Conservation (phyloP, 371 early-diverging fungal species). For the Saksenaea oblongispora region DNA sequence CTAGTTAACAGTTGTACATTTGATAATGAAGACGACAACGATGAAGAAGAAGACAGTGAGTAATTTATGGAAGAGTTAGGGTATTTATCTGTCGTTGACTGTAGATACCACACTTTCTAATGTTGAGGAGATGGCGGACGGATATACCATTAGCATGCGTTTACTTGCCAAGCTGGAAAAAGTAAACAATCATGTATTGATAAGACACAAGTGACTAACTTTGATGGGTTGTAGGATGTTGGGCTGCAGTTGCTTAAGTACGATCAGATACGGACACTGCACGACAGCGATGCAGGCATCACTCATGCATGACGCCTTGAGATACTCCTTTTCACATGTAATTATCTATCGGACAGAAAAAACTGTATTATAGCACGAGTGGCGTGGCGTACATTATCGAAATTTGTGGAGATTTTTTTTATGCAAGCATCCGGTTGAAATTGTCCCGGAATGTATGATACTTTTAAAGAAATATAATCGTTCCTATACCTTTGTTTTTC, state of each 20-base stretch:
- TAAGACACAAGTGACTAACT: not conserved
- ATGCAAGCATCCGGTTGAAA: no score
- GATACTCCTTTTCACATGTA: no score
- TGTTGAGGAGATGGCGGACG: not conserved
- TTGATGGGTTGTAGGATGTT: not conserved
- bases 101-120: not conserved
- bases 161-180: not conserved
- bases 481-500: no score
- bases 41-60: not conserved
- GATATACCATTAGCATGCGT: not conserved
- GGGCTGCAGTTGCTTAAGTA: not conserved
- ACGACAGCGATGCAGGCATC: no score
- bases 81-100: not conserved
- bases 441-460: no score
- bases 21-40: not conserved
- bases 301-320: no score
- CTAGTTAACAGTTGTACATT: not conserved
- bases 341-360: no score
- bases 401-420: no score
- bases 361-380: no score
- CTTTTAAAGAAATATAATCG: no score
- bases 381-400: no score
- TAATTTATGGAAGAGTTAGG: not conserved
- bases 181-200: not conserved
- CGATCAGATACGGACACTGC: not conserved